These are phyloP conservation scores for Penicillium sp. DNA, from an alignment of 2,329 filamentous ascomycete genomes.

Conservation along the genomic window DNA sequence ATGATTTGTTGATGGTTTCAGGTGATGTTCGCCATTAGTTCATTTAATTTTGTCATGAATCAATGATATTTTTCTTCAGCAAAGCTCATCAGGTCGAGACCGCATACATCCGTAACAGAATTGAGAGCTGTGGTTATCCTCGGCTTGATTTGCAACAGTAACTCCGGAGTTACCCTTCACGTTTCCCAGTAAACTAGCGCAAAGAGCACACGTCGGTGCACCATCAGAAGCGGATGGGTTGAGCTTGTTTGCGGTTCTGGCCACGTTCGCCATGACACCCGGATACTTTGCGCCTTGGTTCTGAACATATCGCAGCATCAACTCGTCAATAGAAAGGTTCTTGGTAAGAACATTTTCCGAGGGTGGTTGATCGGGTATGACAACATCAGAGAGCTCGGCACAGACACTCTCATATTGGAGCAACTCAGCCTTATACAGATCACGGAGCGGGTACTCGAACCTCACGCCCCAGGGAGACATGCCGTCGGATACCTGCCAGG, in stretches of 20 bases:
- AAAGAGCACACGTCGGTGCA: slow-evolving; percentile 59
- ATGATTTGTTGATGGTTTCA: slow-evolving; percentile 7
- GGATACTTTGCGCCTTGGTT: slow-evolving; percentile 83
- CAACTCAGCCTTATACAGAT: slow-evolving; percentile 80
- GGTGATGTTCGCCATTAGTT: slow-evolving; percentile 2
- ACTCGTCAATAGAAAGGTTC: slow-evolving; percentile 82
- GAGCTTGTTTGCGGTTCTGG: slow-evolving; percentile 84
- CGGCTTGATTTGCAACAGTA: slow-evolving; percentile 34
- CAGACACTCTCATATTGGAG: slow-evolving; percentile 59
- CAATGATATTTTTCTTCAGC: slow-evolving; percentile 3
- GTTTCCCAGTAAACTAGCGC: slow-evolving; percentile 64
- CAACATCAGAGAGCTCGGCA: slow-evolving; percentile 52
- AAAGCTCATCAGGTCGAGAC: slow-evolving; percentile 33
- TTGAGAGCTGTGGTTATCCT: slow-evolving; percentile 50
- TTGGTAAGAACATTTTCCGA: slow-evolving; percentile 37
- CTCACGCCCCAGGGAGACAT: slow-evolving; percentile 54
- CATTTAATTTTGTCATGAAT: slow-evolving; percentile 11
- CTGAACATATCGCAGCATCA: slow-evolving; percentile 85
- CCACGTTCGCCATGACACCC: slow-evolving; percentile 91
- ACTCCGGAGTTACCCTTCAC: slow-evolving; percentile 62
- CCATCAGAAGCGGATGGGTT: slow-evolving; percentile 42
- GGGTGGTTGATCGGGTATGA: slow-evolving; percentile 41
- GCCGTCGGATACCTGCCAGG: slow-evolving; percentile 79
- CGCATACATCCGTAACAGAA: slow-evolving; percentile 48
- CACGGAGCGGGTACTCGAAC: slow-evolving; percentile 78